These are phyloP conservation scores for Podospora pseudoanserina DNA, from an alignment of 495 filamentous ascomycete species.

Conservation along the genomic window DNA sequence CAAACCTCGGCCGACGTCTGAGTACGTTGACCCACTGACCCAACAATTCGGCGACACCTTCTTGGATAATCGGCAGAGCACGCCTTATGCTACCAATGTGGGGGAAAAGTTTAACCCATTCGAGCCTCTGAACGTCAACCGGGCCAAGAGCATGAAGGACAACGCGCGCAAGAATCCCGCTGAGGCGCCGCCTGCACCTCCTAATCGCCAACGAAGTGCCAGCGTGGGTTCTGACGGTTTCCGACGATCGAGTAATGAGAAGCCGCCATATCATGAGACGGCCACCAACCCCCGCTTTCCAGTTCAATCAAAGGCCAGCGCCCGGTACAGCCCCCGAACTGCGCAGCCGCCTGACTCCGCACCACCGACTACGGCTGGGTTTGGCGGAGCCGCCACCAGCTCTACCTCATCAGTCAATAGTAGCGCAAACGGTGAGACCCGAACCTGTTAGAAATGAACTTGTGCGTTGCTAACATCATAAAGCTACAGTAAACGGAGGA, in stretches of 20 bases:
- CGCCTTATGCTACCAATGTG: constrained; percentile 62
- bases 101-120: constrained; percentile 65
- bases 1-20: constrained; percentile 23
- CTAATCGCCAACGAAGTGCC: constrained; percentile 30
- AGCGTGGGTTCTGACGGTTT: constrained; percentile 29
- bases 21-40: constrained; percentile 40
- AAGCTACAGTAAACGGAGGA: constrained; percentile 23
- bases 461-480: constrained; percentile 9
- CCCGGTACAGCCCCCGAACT: constrained; percentile 28
- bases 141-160: constrained; percentile 40
- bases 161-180: constrained; percentile 13
- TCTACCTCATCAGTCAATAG: constrained; percentile 21
- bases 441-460: background rate
- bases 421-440: constrained; percentile 23
- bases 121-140: constrained; percentile 37
- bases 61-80: constrained; percentile 55
- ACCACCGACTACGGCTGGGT: constrained; percentile 7
- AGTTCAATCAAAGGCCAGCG: constrained; percentile 25
- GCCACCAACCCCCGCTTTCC: constrained; percentile 12
- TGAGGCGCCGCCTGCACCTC: constrained; percentile 16
- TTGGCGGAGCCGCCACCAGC: constrained; percentile 3
- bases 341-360: constrained; percentile 16
- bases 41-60: constrained; percentile 41
- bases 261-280: constrained; percentile 6
- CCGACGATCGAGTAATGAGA: constrained; percentile 18